Evolutionary conservation across 2,329 filamentous ascomycete genomes (phyloP).

Genomic region (Fusarium tuaranense): DNA sequence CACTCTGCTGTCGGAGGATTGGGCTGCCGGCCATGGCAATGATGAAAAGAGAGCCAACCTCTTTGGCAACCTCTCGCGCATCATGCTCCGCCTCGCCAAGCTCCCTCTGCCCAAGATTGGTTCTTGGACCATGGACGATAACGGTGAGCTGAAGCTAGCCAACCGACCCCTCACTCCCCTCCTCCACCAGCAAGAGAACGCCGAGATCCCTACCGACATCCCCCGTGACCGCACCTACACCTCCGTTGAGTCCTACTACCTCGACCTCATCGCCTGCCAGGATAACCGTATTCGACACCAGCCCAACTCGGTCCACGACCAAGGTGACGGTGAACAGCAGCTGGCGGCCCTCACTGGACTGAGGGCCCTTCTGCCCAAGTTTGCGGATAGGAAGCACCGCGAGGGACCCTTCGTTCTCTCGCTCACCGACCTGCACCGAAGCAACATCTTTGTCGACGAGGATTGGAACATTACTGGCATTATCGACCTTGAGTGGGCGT

Average conservation of each 20-base stretch:
- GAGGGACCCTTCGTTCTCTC: constrained; percentile 49
- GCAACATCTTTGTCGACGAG: constrained; percentile 54
- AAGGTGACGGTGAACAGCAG: constrained; percentile 46
- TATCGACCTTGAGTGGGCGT: constrained; percentile 52
- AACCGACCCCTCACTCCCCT: constrained; percentile 52
- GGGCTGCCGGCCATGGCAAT: constrained; percentile 1
- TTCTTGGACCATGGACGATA: constrained; percentile 42
- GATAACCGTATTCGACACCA: constrained; percentile 49
- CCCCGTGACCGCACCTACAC: constrained; percentile 48
- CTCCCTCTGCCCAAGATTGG: constrained; percentile 45
- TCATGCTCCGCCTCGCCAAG: constrained; percentile 38
- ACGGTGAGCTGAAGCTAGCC: constrained; percentile 45
- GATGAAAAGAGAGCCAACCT: constrained; percentile 31
- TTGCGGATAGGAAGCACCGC: constrained; percentile 32
- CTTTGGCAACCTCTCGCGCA: constrained; percentile 43
- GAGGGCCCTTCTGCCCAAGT: constrained; percentile 43
- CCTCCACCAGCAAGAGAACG: constrained; percentile 51
- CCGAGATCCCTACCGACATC: constrained; percentile 46
- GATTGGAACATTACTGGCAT: constrained; percentile 49
- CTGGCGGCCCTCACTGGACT: constrained; percentile 46
- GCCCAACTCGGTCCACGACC: constrained; percentile 49
- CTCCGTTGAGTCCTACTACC: constrained; percentile 44
- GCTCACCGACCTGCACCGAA: constrained; percentile 54
- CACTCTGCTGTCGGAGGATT: constrained; percentile 34
- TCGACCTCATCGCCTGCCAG: constrained; percentile 47